Base-by-base conservation (phyloP, 345 rosid genomes). In the Psidium guajava region DNA sequence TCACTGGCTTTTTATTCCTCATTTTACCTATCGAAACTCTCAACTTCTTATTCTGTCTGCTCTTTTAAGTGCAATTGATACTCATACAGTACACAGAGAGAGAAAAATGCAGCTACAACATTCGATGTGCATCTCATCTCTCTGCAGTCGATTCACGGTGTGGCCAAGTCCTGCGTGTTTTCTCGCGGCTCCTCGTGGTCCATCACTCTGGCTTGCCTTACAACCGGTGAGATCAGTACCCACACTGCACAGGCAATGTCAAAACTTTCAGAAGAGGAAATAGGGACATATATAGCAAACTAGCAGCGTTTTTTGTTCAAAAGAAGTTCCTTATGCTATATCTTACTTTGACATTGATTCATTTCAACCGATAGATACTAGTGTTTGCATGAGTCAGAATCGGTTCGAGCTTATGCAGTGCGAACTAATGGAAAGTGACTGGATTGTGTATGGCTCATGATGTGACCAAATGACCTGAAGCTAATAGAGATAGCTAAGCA, bases 221-320 rank as follows among this genome's bases (percentile, higher is more conserved):
- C 88, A 42, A 87, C 89, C 24, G 96, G 98, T 44, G 92, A 90
- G 84, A 96, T 91, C 94, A 96, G 85, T 85, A 90, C 92, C 99
- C 98, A 95, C 69, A 93, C 99, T 96, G 92, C 89, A 88, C 24
- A 80, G 21, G 80, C 47, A 36, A 69, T 69, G 80, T 36, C 1
- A 69, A 21, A 69, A 32, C 44, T 69, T 69, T 69, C 1, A 69
- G 77, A 69, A 36, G 47, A 18, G 80, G 25, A 18, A 69, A 36
- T 18, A 21, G 21, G 36, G 47, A 69, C 80, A 8, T 69, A 32
- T 16, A 69, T 36, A 69, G 47, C 80, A 32, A 69, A 69, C 14
- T 69, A 0, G 12, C 0, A 36, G 80, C 22, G 20, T 36, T 69
- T 69, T 69, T 21, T 36, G 44, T 36, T 18, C 44, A 18, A 9